These are phyloP conservation scores for Russula sp. DNA, from an alignment of 768 basidiomycete species.

Conservation along the genomic window DNA sequence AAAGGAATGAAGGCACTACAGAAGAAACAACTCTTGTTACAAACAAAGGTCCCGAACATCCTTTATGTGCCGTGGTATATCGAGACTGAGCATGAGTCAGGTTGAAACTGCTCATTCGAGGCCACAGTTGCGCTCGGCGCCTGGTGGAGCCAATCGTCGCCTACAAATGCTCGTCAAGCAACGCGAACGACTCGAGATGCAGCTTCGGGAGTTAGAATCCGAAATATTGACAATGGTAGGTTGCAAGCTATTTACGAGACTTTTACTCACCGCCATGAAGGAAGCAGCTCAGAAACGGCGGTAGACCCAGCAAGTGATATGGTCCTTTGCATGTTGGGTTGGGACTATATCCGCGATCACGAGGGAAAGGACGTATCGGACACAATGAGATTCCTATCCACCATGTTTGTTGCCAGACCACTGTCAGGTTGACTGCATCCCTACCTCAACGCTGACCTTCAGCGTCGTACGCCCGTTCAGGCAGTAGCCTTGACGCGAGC, in stretches of 20 bases:
- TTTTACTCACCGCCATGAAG: not conserved
- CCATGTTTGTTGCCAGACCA: not conserved
- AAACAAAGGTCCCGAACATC: constrained; percentile 47
- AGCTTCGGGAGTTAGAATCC: constrained; percentile 49
- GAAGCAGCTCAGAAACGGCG: constrained; percentile 21
- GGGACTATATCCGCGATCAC: not conserved
- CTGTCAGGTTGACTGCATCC: not conserved
- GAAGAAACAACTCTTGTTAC: constrained; percentile 54
- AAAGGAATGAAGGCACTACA: constrained; percentile 53
- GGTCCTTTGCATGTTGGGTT: not conserved
- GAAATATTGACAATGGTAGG: constrained; percentile 55
- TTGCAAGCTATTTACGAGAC: not conserved
- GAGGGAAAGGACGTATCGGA: not conserved
- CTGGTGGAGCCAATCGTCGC: constrained; percentile 48
- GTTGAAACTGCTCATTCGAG: constrained; percentile 46
- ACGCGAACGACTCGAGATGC: constrained; percentile 57
- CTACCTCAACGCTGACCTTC: not conserved
- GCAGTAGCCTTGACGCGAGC: constrained; percentile 21
- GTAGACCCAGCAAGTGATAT: not conserved
- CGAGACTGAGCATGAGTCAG: constrained; percentile 22
- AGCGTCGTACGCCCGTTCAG: not conserved
- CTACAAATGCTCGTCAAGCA: constrained; percentile 60
- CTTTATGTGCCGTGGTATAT: not conserved
- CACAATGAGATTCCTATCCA: not conserved
- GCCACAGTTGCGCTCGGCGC: constrained; percentile 34